Evolutionary conservation across 2,329 filamentous ascomycete species (phyloP).

Genomic region (Ambrosiella cleistominuta): DNA sequence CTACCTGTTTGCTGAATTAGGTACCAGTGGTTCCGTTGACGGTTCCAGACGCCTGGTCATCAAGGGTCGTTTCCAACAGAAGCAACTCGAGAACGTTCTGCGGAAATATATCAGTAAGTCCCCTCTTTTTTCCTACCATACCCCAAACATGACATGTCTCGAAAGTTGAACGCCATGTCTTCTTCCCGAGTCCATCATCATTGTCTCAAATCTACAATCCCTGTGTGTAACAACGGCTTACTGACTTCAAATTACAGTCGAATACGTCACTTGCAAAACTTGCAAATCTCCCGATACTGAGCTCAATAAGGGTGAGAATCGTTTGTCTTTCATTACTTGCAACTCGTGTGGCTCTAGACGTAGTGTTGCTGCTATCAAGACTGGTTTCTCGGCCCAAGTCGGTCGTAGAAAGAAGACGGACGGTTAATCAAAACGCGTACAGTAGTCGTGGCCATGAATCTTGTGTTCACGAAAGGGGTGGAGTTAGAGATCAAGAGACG

Average conservation of each 20-base stretch:
- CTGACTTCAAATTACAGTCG: constrained; percentile 33
- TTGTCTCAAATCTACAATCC: neutral
- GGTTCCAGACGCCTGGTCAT: constrained; percentile 86
- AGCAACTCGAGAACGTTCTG: constrained; percentile 95
- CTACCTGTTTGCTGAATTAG: constrained; percentile 94
- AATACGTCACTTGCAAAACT: constrained; percentile 98
- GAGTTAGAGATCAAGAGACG: neutral
- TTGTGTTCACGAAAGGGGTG: constrained; percentile 6
- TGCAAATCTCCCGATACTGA: constrained; percentile 90
- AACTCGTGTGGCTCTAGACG: constrained; percentile 66
- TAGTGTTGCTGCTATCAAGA: constrained; percentile 96
- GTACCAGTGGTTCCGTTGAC: constrained; percentile 90
- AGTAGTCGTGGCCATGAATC: constrained; percentile 3
- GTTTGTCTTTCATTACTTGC: constrained; percentile 97
- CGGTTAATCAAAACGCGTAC: constrained; percentile 35
- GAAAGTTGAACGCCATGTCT: neutral
- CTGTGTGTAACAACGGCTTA: neutral
- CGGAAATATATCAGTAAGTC: constrained; percentile 79
- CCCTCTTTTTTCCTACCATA: neutral
- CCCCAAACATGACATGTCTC: neutral
- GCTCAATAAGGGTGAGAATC: constrained; percentile 97
- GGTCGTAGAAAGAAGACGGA: constrained; percentile 95
- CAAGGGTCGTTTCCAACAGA: constrained; percentile 99
- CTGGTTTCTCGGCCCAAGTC: constrained; percentile 98
- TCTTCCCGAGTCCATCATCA: too few species aligned